phyloP scores from a whole-genome alignment of 2,329 filamentous ascomycete species.

The Fusarium buxicola region DNA sequence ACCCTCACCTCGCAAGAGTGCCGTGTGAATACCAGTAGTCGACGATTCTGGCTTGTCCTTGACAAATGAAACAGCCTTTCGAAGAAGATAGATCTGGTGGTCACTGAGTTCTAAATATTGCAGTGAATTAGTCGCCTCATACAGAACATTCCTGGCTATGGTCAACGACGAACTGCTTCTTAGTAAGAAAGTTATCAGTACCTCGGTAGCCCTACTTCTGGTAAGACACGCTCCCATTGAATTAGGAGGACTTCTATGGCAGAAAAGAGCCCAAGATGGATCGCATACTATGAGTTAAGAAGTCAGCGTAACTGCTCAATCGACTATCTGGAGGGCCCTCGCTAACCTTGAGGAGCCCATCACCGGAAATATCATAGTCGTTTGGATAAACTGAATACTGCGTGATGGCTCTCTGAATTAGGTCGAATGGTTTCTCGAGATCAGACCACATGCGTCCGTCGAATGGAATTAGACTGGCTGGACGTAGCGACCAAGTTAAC shows the following conservation, averaged over 20 bases:
- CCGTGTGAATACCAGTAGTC: constrained; percentile 6
- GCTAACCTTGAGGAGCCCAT: constrained; percentile 23
- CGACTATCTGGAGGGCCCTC: accelerated
- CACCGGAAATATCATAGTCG: background rate
- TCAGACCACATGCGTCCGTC: accelerated
- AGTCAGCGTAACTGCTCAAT: accelerated
- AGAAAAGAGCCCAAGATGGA: accelerated
- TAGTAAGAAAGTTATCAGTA: background rate
- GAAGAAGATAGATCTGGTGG: background rate
- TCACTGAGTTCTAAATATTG: accelerated
- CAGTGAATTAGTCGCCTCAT: background rate
- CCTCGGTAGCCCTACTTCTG: constrained; percentile 12
- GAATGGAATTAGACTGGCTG: background rate
- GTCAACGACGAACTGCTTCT: too few relatives aligned
- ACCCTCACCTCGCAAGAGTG: background rate
- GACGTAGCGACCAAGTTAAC: constrained; percentile 13
- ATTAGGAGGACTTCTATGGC: constrained; percentile 3
- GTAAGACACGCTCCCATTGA: constrained; percentile 5
- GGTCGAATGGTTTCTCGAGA: background rate
- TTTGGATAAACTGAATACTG: background rate
- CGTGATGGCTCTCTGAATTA: background rate
- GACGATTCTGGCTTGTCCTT: background rate
- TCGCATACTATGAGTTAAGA: background rate
- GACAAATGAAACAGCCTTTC: background rate
- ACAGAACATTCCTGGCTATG: background rate